Evolutionary conservation across 2,329 filamentous ascomycete genomes (phyloP).

Genomic region (Bipolaris victoriae): DNA sequence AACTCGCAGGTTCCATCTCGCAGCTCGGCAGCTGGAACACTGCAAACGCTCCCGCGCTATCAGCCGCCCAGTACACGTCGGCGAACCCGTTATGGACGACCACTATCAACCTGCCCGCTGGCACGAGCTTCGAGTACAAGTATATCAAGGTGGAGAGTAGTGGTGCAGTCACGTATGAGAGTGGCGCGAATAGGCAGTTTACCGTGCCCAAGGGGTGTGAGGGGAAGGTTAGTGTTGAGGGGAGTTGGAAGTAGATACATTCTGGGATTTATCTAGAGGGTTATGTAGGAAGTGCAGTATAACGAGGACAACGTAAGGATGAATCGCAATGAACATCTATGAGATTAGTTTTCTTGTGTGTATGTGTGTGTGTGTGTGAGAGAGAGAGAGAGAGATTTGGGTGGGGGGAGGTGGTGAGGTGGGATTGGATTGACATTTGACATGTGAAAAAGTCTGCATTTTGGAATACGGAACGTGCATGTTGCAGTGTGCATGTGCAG

Average conservation of each 20-base stretch:
- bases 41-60: constrained; percentile 48
- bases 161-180: constrained; percentile 55
- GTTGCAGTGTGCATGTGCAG: too few relatives aligned
- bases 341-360: too few relatives aligned
- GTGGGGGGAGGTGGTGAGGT: too few relatives aligned
- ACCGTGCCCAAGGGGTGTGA: constrained; percentile 36
- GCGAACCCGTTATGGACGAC: constrained; percentile 56
- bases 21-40: constrained; percentile 56
- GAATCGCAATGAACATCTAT: too few relatives aligned
- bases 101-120: constrained; percentile 51
- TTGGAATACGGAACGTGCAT: too few relatives aligned
- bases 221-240: constrained; percentile 24
- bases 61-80: constrained; percentile 52
- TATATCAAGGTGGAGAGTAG: constrained; percentile 56
- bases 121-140: constrained; percentile 53
- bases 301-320: too few relatives aligned
- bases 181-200: constrained; percentile 50
- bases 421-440: too few relatives aligned
- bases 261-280: too few relatives aligned
- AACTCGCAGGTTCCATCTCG: constrained; percentile 52
- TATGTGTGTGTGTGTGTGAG: too few relatives aligned
- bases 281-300: too few relatives aligned
- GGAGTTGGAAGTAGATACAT: constrained; percentile 25
- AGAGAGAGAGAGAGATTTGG: too few relatives aligned
- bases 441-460: too few relatives aligned